Evolutionary conservation across 805 yeast genomes (phyloP), one percentile per base, ranked within the genome.

Genomic region (Monosporozyma aerobia): DNA sequence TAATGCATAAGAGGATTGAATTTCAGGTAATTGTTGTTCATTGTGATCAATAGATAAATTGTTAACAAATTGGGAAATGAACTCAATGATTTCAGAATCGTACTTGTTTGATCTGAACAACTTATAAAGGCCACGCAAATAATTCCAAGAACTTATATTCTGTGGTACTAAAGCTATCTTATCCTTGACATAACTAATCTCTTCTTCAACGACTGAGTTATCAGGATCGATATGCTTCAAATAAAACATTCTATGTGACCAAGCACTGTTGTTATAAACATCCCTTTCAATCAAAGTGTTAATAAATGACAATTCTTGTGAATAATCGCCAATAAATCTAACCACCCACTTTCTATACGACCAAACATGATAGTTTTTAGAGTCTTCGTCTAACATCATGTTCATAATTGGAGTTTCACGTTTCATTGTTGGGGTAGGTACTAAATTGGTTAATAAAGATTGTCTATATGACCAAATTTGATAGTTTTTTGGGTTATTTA

Each of bases 381-480:
- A 66, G 63, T 94, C 99, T 48, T 81, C 85, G 11, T 77, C 79
- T 4, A 94, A 68, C 85, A 92, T 85, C 47, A 76, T 69, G 41
- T 77, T 76, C 44, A 86, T 72, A 23, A 89, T 75, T 2, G 87
- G 84, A 50, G 75, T 74, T 63, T 94, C 98, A 39, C 82, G 71
- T 44, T 69, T 72, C 30, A 66, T 56, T 14, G 45, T 43, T 9
- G 69, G 65, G 1, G 55, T 61, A 0, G 68, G 64, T 41, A 69
- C 62, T 53, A 65, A 52, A 44, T 74, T 74, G 2, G 50, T 37
- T 51, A 85, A 69, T 8, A 92, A 64, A 35, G 81, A 71, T 62
- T 85, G 90, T 53, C 97, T 78, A 63, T 92, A 90, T 60, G 90
- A 87, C 97, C 98, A 94, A n/a, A 92, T 85, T 68, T 94, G 99